Evolutionary conservation across 2,329 filamentous ascomycete species (phyloP).

Genomic region (Drechslerella stenobrocha): DNA sequence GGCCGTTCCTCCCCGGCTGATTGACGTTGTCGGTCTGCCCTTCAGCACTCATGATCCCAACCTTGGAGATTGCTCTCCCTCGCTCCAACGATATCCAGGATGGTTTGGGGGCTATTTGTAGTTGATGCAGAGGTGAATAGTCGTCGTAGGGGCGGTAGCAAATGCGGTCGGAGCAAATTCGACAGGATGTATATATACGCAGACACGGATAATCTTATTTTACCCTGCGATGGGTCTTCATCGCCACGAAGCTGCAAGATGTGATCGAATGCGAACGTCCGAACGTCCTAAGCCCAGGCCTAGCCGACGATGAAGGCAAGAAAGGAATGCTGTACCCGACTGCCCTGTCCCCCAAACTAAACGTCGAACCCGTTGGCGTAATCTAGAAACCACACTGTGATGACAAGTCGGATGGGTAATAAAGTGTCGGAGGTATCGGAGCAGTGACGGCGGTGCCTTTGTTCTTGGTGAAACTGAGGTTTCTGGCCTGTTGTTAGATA

Average conservation of each 20-base stretch:
- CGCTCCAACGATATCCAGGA: constrained; percentile 2
- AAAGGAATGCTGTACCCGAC: constrained; percentile 4
- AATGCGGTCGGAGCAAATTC: neutral
- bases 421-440: constrained; percentile 3
- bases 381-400: neutral
- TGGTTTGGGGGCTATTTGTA: neutral
- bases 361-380: neutral
- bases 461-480: neutral
- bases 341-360: neutral
- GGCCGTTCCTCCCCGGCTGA: constrained; percentile 23
- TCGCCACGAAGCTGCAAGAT: constrained; percentile 4
- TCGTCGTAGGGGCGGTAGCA: no score
- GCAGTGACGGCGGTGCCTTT: neutral
- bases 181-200: neutral
- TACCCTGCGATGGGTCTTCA: neutral
- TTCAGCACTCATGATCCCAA: constrained; percentile 41
- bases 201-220: neutral
- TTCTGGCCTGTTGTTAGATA: neutral
- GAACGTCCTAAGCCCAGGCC: neutral
- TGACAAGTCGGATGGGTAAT: neutral
- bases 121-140: neutral
- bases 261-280: neutral
- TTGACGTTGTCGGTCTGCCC: constrained; percentile 18
- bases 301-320: neutral
- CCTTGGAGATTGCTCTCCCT: constrained; percentile 7